Conservation (phyloP, 2,329 filamentous ascomycete species). For the Fusarium hainanense region DNA sequence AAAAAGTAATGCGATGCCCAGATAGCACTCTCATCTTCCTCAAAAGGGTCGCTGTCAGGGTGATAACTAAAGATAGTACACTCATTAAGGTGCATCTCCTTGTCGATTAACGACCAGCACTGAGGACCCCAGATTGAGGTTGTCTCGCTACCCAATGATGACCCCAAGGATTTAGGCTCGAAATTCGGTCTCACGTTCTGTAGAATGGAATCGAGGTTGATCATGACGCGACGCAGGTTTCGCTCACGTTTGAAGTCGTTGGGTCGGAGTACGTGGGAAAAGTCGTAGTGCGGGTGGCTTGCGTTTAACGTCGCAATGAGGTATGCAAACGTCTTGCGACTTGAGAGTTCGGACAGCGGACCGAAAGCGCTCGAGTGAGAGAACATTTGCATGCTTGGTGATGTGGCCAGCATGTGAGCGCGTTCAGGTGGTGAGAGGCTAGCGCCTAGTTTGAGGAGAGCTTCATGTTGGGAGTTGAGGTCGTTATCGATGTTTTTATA, state of each 20-base stretch:
- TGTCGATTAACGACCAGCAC: slow-evolving; percentile 93
- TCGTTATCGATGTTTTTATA: slow-evolving; percentile 96
- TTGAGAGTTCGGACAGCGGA: slow-evolving; percentile 85
- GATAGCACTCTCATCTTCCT: slow-evolving; percentile 90
- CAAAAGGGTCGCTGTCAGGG: slow-evolving; percentile 89
- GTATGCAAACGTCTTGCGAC: slow-evolving; percentile 93
- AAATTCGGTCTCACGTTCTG: slow-evolving; percentile 82
- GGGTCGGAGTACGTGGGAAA: slow-evolving; percentile 89
- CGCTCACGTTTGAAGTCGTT: slow-evolving; percentile 90
- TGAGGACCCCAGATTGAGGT: slow-evolving; percentile 82
- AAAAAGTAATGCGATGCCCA: slow-evolving; percentile 98
- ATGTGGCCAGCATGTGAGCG: slow-evolving; percentile 73
- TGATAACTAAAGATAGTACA: slow-evolving; percentile 92
- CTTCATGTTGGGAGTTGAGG: slow-evolving; percentile 90
- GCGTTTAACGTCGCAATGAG: slow-evolving; percentile 96
- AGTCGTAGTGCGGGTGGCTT: slow-evolving; percentile 91
- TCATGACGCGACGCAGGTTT: slow-evolving; percentile 83
- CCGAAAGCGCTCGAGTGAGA: slow-evolving; percentile 93
- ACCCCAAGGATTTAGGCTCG: slow-evolving; percentile 57
- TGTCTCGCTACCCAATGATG: slow-evolving; percentile 57
- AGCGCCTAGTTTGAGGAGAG: slow-evolving; percentile 85
- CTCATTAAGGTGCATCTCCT: slow-evolving; percentile 91
- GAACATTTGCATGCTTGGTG: slow-evolving; percentile 68
- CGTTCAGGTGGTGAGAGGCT: slow-evolving; percentile 87
- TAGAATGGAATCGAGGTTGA: slow-evolving; percentile 86